Evolutionary conservation across 1,284 basidiomycete genomes (phyloP).

Genomic region (Leccinum holopus): DNA sequence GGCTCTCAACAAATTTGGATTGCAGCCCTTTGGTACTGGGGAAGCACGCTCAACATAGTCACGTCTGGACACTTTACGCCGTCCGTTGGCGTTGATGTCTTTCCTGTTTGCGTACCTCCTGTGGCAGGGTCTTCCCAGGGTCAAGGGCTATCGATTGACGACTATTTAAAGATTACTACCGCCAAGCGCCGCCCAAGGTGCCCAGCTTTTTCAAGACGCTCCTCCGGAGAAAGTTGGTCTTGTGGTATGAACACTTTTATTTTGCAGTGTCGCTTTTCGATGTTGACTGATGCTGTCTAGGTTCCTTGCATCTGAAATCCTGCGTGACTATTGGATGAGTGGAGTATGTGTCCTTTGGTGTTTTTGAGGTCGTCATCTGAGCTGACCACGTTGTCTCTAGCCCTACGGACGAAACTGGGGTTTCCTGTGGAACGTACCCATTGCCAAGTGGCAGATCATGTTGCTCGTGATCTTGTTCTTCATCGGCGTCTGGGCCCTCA

Average conservation of each 20-base stretch:
- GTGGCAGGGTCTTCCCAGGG: constrained; percentile 83
- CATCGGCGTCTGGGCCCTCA: constrained; percentile 76
- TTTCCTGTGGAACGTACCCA: constrained; percentile 85
- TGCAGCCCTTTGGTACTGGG: constrained; percentile 94
- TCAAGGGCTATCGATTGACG: constrained; percentile 7
- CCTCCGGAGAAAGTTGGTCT: constrained; percentile 83
- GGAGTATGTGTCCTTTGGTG: constrained; percentile 49
- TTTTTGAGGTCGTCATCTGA: neutral
- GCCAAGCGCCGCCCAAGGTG: constrained; percentile 88
- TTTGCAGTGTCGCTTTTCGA: neutral
- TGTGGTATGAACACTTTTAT: constrained; percentile 52
- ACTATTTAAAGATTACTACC: constrained; percentile 64
- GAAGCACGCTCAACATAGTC: constrained; percentile 68
- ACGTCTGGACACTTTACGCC: constrained; percentile 53
- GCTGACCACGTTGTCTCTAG: constrained; percentile 38
- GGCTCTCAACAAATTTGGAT: constrained; percentile 94
- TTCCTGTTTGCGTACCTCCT: constrained; percentile 79
- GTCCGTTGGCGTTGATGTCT: constrained; percentile 73
- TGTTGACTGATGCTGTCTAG: constrained; percentile 12
- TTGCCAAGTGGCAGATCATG: constrained; percentile 81
- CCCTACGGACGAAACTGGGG: constrained; percentile 91
- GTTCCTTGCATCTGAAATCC: constrained; percentile 84
- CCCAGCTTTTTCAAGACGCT: constrained; percentile 87
- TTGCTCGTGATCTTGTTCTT: constrained; percentile 83
- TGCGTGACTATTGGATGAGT: constrained; percentile 92